Evolutionary conservation across 2,329 filamentous ascomycete species (phyloP), one percentile per base, ranked within the genome.

Genomic region (Penicillium sp.): DNA sequence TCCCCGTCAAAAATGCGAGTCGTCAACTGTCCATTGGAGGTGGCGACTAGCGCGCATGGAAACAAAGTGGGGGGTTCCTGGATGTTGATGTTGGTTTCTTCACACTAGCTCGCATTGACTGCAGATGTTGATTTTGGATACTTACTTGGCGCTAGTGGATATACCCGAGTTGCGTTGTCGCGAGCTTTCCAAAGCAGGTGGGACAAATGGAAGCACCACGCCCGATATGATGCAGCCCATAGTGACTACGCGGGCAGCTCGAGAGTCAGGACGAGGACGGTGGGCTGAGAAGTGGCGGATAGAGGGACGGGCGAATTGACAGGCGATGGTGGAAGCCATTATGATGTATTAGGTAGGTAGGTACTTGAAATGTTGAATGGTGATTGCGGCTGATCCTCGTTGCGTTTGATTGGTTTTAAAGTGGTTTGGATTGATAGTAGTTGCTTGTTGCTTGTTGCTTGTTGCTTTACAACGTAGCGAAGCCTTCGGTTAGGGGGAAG

Each of bases 181-280:
- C 32, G 74, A 76, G 55, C 75, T 77, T 56, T 78, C 76, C 10
- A 78, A 65, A 4, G 76, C 76, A 7, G 76, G 76, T 27, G 76
- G 76, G 3, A 78, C 70, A 57, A 78, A 78, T 5, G 76, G 76
- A 5, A 78, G 63, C 16, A 77, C 68, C 18, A 78, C 75, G 2
- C 72, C 74, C 1, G 75, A 73, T 38, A 73, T 64, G 13, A 78
- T 67, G 56, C 75, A 75, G 13, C 74, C 74, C 47, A 67, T 69
- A 42, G 74, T 70, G 29, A 77, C 60, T 40, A 75, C 71, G 34
- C 74, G 74, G 39, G 74, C 69, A 43, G 68, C 66, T 39, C 71
- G 74, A 46, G 69, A 73, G 41, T 74, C 70, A 16, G 72, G 71
- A 23, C 61, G 70, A 34, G 74, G 69, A 55, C 72, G 71, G 50